Evolutionary conservation across 371 early-diverging fungal genomes (phyloP), one percentile per base, ranked within the genome.

Genomic region (Parasitella parasitica): DNA sequence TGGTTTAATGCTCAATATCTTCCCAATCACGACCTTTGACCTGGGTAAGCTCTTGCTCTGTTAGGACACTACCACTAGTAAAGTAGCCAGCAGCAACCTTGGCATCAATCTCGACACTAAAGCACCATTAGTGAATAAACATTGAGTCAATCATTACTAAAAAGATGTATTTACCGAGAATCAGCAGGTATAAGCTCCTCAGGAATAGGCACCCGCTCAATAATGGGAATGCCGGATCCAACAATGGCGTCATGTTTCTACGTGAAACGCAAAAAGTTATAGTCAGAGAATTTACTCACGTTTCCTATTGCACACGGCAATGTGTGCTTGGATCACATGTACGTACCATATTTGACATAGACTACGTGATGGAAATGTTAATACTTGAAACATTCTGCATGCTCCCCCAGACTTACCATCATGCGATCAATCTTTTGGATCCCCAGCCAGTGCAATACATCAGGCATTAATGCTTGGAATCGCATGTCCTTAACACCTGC

Each of bases 401-500:
- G n/a, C n/a, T n/a, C n/a, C n/a, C n/a, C n/a, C 32, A 4, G 1
- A 24, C 64, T 67, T 78, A 78, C 82, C 78, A 96, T 95, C 86
- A 97, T 92, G 35, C 92, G 83, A 71, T 97, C 97, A 75, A 97
- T 95, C 75, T 94, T 95, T 63, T 88, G 86, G 66, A 97, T 92
- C 24, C 97, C 97, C 22, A 97, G 77, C 97, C 97, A 97, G 66
- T 97, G 97, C 67, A 97, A 77, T 4, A 96, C 94, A 73, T 97
- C 97, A 13, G 97, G 97, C 97, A 97, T 97, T 59, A 96, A 75
- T 4, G 96, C 96, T 71, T 97, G 97, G 92, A 96, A 97, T 15
- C 97, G 84, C 94, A 95, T 94, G 68, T 97, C 97, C 80, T 97
- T 96, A 48, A 97, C 97, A 26, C 97, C 97, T 12, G 97, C 97